A percentile compares a stretch with the other conserved stretches of the same genome.
Evolutionary conservation across 2,329 filamentous ascomycete species (phyloP).

Genomic region (Knufia petricola): DNA sequence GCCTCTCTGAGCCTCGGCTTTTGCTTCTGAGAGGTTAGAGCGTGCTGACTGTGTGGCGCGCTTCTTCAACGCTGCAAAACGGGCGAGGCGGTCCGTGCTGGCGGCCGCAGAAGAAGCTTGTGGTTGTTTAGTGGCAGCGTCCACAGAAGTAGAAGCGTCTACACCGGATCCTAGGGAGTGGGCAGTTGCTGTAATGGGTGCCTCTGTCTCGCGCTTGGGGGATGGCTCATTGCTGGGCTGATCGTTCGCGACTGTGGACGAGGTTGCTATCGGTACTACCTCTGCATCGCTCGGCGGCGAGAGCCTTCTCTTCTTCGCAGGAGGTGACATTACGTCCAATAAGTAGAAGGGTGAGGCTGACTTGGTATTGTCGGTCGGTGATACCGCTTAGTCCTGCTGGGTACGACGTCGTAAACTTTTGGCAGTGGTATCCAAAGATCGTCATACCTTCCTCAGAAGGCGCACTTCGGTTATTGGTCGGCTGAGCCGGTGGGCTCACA

Average conservation of each 20-base stretch:
- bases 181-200: background rate
- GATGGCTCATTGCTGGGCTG: background rate
- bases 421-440: background rate
- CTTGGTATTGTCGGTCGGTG: no score
- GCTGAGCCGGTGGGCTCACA: no score
- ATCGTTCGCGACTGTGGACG: background rate
- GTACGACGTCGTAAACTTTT: background rate
- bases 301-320: conserved; percentile 5
- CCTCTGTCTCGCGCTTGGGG: background rate
- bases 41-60: conserved; percentile 43
- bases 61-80: conserved; percentile 22
- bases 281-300: background rate
- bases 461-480: no score
- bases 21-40: conserved; percentile 74
- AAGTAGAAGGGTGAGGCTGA: no score
- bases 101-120: conserved; percentile 6
- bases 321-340: background rate
- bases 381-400: background rate
- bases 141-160: no score
- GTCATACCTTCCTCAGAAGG: conserved; percentile 1
- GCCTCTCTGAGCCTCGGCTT: conserved; percentile 69
- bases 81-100: conserved; percentile 18
- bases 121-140: conserved; percentile 4
- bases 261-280: background rate
- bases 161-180: no score